phyloP scores from a whole-genome alignment of 2,329 filamentous ascomycete genomes.

The Fusarium tanahbumbuense region DNA sequence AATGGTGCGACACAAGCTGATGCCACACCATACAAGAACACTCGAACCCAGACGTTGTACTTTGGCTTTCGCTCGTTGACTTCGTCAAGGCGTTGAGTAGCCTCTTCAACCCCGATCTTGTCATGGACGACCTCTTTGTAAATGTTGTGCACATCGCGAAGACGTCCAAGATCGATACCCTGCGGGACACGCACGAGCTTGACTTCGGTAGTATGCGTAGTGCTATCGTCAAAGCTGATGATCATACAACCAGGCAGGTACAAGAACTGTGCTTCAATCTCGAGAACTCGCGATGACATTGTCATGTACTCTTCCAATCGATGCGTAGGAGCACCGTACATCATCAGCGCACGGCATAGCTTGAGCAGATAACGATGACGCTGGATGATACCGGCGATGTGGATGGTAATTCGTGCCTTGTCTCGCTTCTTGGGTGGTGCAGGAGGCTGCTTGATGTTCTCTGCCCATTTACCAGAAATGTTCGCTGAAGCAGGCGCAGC shows the following conservation, averaged over 20 bases:
- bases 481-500: slow-evolving; percentile 60
- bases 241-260: slow-evolving; percentile 96
- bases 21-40: slow-evolving; percentile 79
- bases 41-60: slow-evolving; percentile 64
- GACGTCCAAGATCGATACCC: slow-evolving; percentile 78
- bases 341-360: slow-evolving; percentile 87
- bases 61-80: slow-evolving; percentile 61
- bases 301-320: slow-evolving; percentile 91
- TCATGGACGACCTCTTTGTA: slow-evolving; percentile 88
- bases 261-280: slow-evolving; percentile 89
- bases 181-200: slow-evolving; percentile 77
- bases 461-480: slow-evolving; percentile 58
- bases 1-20: slow-evolving; percentile 83
- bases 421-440: slow-evolving; percentile 53
- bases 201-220: slow-evolving; percentile 82
- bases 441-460: slow-evolving; percentile 56
- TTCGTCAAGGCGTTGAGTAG: slow-evolving; percentile 69
- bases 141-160: slow-evolving; percentile 79
- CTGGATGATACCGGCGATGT: slow-evolving; percentile 76
- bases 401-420: slow-evolving; percentile 62
- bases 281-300: slow-evolving; percentile 88
- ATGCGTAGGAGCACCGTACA: slow-evolving; percentile 90
- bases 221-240: slow-evolving; percentile 83
- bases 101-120: slow-evolving; percentile 77
- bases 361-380: slow-evolving; percentile 86